Evolutionary conservation across 2,329 filamentous ascomycete genomes (phyloP).

Genomic region (Colletotrichum theobromicola): DNA sequence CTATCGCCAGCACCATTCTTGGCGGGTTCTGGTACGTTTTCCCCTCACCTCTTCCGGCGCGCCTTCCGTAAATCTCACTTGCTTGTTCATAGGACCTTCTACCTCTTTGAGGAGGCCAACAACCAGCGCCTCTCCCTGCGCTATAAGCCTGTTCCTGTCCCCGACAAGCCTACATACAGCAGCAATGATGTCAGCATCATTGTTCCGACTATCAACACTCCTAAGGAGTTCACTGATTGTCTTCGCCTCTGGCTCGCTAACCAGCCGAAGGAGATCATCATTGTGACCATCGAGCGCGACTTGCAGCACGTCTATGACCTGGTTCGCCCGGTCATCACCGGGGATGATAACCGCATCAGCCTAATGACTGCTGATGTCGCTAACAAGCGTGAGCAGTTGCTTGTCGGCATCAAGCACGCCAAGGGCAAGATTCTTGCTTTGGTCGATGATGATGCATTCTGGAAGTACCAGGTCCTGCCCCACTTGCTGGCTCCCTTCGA

Average conservation of each 20-base stretch:
- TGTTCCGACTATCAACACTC: constrained; percentile 29
- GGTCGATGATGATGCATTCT: constrained; percentile 33
- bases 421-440: constrained; percentile 27
- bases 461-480: constrained; percentile 14
- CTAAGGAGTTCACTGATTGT: constrained; percentile 21
- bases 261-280: constrained; percentile 29
- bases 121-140: not conserved
- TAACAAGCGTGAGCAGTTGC: constrained; percentile 32
- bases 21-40: not conserved
- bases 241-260: constrained; percentile 27
- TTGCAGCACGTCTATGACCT: constrained; percentile 7
- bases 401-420: constrained; percentile 24
- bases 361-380: constrained; percentile 20
- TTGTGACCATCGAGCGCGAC: constrained; percentile 26
- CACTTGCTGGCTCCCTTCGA: constrained; percentile 32
- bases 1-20: not conserved
- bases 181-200: constrained; percentile 29
- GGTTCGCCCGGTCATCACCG: not conserved
- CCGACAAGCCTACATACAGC: not conserved
- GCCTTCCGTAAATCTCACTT: not conserved
- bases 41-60: too few relatives aligned
- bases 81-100: not conserved
- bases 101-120: constrained; percentile 1
- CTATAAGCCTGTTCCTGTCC: not conserved
- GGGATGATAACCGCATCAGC: constrained; percentile 8